Base-by-base conservation (phyloP, 306 rosid species). In the Quercus ilex region DNA sequence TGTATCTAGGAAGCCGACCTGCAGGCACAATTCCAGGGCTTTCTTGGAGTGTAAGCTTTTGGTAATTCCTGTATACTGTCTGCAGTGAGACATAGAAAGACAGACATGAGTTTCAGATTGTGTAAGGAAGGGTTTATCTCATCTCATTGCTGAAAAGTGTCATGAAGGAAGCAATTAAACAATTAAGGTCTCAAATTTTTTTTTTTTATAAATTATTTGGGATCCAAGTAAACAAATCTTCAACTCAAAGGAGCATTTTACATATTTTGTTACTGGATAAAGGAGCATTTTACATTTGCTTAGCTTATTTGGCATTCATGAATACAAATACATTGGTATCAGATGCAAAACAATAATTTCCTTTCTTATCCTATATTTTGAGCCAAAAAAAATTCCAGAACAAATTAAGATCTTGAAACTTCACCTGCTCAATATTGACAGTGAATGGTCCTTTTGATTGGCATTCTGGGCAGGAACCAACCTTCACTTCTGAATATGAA, bases 1-100 rank as follows among this genome's bases (percentile, higher is more conserved):
- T 95, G 88, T 91, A 95, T 89, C 99, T 91, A 23, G 99, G 99
- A 81, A 95, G 92, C 21, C 99, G 94, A 77, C 98, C 99, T 3
- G 99, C 98, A 35, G 98, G 99, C 82, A 95, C 99, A 81, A 90
- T 95, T 78, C 99, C 99, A 7, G 99, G 99, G 88, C 99, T 95
- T 78, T 95, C 99, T 87, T 95, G 99, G 70, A 95, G 99, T 3
- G 96, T 86, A 70, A 95, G 98, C 91, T 93, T 95, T 80, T 95
- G 99, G 82, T 93, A 95, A 64, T 95, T 95, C 91, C 99, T 87
- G 79, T 95, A 95, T 79, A 95, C 80, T 55, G 99, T 95, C 99
- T 94, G 85, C 82, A 87, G 31, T 80, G 85, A 77, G 82, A 28
- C 53, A 80, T 15, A 26, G 15, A 77, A 65, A 67, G 26, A 33